Evolutionary conservation across 1,284 basidiomycete species (phyloP), one percentile per base, ranked within the genome.

Genomic region (Peniophora sp.): DNA sequence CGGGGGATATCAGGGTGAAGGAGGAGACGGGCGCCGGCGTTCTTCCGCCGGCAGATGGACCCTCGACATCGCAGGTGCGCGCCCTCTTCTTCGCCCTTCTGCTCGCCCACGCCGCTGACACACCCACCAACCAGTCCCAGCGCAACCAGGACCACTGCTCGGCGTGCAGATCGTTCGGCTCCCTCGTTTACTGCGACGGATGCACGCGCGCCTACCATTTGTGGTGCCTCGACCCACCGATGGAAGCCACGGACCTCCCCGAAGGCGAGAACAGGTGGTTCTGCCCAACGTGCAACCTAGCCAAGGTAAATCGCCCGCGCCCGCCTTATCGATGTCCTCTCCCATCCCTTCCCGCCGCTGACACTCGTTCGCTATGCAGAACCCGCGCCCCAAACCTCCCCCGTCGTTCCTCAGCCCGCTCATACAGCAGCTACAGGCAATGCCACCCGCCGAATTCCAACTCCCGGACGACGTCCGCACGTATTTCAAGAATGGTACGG

Each of bases 201-300:
- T 99, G 97, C 65, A 92, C 96, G 27, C 78, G 89, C 56, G 92
- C 93, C 20, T 99, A 97, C 67, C 96, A 99, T 69, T 84, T 98
- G 54, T 85, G 86, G 78, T 99, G 96, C 67, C 80, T 99, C 60
- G 90, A 97, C 64, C 96, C 96, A 41, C 96, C 96, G 20, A 81
- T 97, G 70, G 89, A 95, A 58, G 75, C 85, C 49, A 78, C 88
- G 59, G 93, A 98, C 60, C 72, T 91, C 43, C 83, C 85, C 49
- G 87, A 88, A 58, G 88, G 88, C 45, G 92, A 96, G 62, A 74
- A 73, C 52, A 80, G 81, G 59, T 99, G 97, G 97, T 97, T 87
- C 71, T 99, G 96, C 69, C 88, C 85, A 39, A 75, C 78, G 46
- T 94, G 91, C 69, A 68, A 71, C 47, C 80, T 57, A 75, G 76